These are phyloP conservation scores for Bruguiera sexangula DNA, from an alignment of 345 rosid species.

Conservation along the genomic window DNA sequence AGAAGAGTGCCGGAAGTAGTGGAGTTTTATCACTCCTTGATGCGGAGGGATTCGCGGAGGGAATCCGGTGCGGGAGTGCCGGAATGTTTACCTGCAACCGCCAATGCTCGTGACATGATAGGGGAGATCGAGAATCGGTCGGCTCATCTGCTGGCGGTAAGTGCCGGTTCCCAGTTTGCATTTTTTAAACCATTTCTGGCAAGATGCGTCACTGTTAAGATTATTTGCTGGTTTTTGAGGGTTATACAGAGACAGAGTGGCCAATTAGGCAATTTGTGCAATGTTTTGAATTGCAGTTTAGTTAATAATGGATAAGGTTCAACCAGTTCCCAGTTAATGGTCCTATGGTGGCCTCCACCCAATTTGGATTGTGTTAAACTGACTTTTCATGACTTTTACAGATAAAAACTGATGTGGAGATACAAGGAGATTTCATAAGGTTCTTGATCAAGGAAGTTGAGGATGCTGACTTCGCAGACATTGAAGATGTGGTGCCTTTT, in stretches of 20 bases:
- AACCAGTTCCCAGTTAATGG: background rate
- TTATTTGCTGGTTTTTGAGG: slow-evolving; percentile 15
- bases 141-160: slow-evolving; percentile 80
- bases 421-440: slow-evolving; percentile 90
- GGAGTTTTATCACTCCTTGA: slow-evolving; percentile 93
- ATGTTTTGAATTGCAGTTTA: background rate
- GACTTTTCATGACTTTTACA: slow-evolving; percentile 22
- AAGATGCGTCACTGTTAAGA: slow-evolving; percentile 37
- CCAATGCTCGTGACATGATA: slow-evolving; percentile 89
- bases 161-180: slow-evolving; percentile 23
- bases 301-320: background rate
- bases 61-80: slow-evolving; percentile 52
- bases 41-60: slow-evolving; percentile 80
- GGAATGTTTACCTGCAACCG: slow-evolving; percentile 43
- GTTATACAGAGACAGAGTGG: background rate
- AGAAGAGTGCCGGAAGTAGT: slow-evolving; percentile 91
- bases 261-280: slow-evolving; percentile 16
- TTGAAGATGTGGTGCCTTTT: slow-evolving; percentile 90
- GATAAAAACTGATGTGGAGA: slow-evolving; percentile 95
- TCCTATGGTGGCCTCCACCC: too few species aligned
- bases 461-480: slow-evolving; percentile 66
- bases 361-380: background rate
- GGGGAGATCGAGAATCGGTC: slow-evolving; percentile 99
- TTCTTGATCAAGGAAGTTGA: slow-evolving; percentile 85
- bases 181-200: slow-evolving; percentile 21